Percentiles rank a stretch among this genome's conserved stretches.
Evolutionary conservation across 2,329 filamentous ascomycete genomes (phyloP).

Genomic region (Microdochium nivale): DNA sequence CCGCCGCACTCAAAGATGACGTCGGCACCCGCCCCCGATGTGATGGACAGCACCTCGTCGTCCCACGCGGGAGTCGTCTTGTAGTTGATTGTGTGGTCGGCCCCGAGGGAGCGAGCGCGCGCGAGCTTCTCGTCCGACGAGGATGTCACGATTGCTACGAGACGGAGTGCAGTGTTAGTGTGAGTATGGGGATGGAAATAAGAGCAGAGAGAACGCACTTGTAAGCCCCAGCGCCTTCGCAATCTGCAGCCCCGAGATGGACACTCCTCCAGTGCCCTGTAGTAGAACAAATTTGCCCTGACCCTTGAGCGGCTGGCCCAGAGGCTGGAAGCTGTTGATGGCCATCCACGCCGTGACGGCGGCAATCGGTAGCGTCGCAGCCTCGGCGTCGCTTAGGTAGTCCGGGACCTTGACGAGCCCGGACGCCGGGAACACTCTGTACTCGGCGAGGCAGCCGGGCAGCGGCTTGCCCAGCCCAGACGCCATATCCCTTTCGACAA

Average conservation of each 20-base stretch:
- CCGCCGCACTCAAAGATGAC: conserved; percentile 48
- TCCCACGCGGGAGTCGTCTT: conserved; percentile 42
- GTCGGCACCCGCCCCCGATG: conserved; percentile 37
- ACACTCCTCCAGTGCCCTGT: conserved; percentile 47
- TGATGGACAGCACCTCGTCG: conserved; percentile 35
- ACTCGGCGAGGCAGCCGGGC: conserved; percentile 47
- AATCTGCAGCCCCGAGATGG: conserved; percentile 42
- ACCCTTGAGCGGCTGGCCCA: conserved; percentile 38
- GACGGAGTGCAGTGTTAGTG: not conserved
- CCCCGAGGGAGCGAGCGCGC: conserved; percentile 38
- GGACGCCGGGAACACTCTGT: conserved; percentile 49
- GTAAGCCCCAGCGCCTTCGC: conserved; percentile 41
- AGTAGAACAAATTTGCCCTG: conserved; percentile 36
- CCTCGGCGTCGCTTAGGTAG: conserved; percentile 51
- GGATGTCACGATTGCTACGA: conserved; percentile 42
- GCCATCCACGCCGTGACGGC: conserved; percentile 58
- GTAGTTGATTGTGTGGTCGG: conserved; percentile 46
- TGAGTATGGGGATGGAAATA: not conserved
- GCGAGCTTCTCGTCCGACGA: conserved; percentile 43
- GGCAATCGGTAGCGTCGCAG: conserved; percentile 51
- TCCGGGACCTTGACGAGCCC: conserved; percentile 46
- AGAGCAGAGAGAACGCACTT: conserved; percentile 25
- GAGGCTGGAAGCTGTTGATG: conserved; percentile 49
- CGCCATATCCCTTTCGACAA: conserved; percentile 44
- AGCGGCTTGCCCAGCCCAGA: conserved; percentile 53